Evolutionary conservation across 768 basidiomycete genomes (phyloP), one percentile per base, ranked within the genome.

Genomic region (Asterophora lycoperdoides): DNA sequence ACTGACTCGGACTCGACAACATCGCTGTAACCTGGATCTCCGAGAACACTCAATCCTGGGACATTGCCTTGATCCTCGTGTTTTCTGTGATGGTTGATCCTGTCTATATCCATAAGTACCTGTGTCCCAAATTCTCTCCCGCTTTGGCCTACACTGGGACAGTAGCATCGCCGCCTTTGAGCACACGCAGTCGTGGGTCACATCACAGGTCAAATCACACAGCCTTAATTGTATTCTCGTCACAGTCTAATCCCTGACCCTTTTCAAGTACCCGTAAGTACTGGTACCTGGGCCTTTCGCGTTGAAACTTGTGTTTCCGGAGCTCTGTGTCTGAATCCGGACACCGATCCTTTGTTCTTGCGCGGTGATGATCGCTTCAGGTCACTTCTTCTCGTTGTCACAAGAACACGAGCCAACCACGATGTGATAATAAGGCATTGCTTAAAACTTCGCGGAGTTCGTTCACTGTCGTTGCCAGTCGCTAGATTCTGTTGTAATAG

Each of bases 381-480:
- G 55, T 3, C 26, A n/a, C 44, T 28, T 45, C 29, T 45, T 52
- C 15, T 43, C 45, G 33, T 54, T 42, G 51, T 43, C 46, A 52
- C 51, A 36, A 46, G 30, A 17, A 47, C 54, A 56, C 54, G 50
- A 40, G 46, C 18, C 28, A 30, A 26, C 15, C 41, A 59, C 60
- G 59, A 62, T 44, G 61, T 58, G 57, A 59, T 58, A 61, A 59
- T 57, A 63, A 53, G 47, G 53, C 42, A 44, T 3, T 23, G 51
- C 51, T 46, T 44, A 20, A 45, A 28, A 40, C 46, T 28, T 52
- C 48, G 29, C 44, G 53, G 54, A 51, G 46, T 48, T 51, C 23
- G 23, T 23, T 36, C 13, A 15, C 8, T 55, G 23, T 47, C 26
- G 42, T 29, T 43, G 46, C 44, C 2, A 48, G 39, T 8, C 29